Evolutionary conservation across 176 grass and related monocot species (phyloP), one percentile per base, ranked within the genome.

Genomic region (Zizania latifolia): DNA sequence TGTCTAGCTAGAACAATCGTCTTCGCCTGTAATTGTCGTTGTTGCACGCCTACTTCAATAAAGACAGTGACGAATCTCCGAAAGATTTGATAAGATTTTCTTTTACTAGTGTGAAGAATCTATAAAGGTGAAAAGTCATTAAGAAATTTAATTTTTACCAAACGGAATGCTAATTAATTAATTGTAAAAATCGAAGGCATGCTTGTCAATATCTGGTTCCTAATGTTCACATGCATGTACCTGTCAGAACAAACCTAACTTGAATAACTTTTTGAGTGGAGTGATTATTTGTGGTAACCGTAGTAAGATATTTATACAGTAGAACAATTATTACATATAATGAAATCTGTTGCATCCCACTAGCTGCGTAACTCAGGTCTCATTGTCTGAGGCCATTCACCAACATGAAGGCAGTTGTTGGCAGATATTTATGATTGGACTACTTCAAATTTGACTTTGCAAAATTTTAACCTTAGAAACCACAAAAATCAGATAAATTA

Each of bases 21-120:
- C 46, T 58, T 78, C 79, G 78, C 1, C 13, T 65, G 39, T 73
- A 78, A 54, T 68, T 65, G 12, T 78, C 74, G 31, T 73, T 73
- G 74, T 62, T 67, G 60, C 74, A 61, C 39, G 68, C 85, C 79
- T 60, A 73, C 68, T 83, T 82, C 68, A 83, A 41, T 62, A 78
- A 68, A 62, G 68, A 78, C 62, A 68, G 51, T 41, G 16, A 68
- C 33, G 43, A 87, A 87, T 83, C 74, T 62, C 33, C 40, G 9
- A 0, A 68, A 78, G 85, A 87, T 83, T 61, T 87, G 74, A 74
- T 79, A 79, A 79, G 68, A 79, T 87, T 71, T 74, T 79, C 68
- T 79, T 86, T 83, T 74, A 68, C 62, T 55, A 39, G 23, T 68
- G 39, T 32, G 8, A 59, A 68, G 53, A 83, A 87, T 83, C 40